Evolutionary conservation across 2,329 filamentous ascomycete genomes (phyloP).

Genomic region (Ascochyta clinopodiicola): DNA sequence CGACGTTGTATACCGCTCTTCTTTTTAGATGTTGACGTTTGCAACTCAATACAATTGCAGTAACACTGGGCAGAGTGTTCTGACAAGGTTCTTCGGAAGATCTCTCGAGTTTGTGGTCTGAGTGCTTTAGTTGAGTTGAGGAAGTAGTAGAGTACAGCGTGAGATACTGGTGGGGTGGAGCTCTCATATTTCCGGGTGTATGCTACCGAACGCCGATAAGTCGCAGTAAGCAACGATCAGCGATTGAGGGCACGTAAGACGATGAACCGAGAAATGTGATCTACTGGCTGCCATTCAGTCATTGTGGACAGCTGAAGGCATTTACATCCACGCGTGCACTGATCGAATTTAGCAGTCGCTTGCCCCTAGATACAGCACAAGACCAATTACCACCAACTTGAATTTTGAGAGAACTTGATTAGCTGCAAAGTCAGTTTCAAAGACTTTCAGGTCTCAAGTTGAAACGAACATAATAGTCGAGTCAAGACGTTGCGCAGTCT

Average conservation of each 20-base stretch:
- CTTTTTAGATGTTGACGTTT: not conserved
- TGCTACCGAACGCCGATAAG: constrained; percentile 1
- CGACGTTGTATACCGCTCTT: not conserved
- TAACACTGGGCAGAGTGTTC: too few species aligned
- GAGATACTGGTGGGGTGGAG: constrained; percentile 9
- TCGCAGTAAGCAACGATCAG: constrained; percentile 9
- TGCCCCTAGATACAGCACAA: too few species aligned
- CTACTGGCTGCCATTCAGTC: too few species aligned
- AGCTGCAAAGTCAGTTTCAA: too few species aligned
- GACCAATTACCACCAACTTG: too few species aligned
- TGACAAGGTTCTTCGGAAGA: not conserved
- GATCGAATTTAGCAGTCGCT: too few species aligned
- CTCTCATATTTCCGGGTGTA: not conserved
- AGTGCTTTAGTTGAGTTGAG: not conserved
- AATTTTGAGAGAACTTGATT: too few species aligned
- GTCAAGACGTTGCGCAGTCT: not conserved
- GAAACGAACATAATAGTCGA: not conserved
- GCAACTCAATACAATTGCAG: not conserved
- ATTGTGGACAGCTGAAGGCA: too few species aligned
- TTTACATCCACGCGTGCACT: too few species aligned
- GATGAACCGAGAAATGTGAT: too few species aligned
- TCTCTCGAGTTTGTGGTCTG: too few species aligned
- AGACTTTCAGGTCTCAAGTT: too few species aligned
- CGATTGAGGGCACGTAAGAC: not conserved
- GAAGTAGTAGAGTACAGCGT: not conserved